Evolutionary conservation across 768 basidiomycete genomes (phyloP).

Genomic region (Albatrellus ellisii): DNA sequence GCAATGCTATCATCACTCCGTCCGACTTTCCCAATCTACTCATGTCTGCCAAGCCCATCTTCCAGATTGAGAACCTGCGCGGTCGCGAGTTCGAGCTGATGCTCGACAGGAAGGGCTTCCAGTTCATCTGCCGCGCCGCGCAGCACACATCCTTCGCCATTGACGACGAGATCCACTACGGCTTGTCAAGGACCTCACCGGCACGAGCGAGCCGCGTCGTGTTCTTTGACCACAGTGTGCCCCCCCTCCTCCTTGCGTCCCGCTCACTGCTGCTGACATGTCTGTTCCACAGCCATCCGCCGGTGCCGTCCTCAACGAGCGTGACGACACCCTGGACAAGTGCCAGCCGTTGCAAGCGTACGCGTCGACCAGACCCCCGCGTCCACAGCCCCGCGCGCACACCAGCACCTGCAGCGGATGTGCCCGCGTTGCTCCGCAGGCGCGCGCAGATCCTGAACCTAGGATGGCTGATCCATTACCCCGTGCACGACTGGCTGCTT

Average conservation of each 20-base stretch:
- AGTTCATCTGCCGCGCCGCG: no score
- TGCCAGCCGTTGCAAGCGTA: slow-evolving; percentile 30
- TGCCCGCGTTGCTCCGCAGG: slow-evolving; percentile 22
- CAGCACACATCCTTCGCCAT: no score
- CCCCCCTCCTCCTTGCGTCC: background rate
- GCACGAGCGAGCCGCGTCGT: slow-evolving; percentile 46
- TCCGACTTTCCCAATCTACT: no score
- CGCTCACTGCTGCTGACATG: background rate
- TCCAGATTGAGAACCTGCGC: no score
- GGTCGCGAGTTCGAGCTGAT: no score
- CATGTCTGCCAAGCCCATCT: no score
- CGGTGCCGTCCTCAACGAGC: slow-evolving; percentile 25
- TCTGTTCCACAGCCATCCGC: slow-evolving; percentile 29
- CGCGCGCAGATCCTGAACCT: slow-evolving; percentile 43
- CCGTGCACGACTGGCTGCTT: slow-evolving; percentile 34
- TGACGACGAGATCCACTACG: no score
- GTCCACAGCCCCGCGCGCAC: slow-evolving; percentile 28
- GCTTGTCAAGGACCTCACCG: slow-evolving; percentile 44
- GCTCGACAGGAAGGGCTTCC: no score
- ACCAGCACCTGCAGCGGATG: slow-evolving; percentile 29
- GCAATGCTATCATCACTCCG: no score
- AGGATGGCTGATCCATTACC: slow-evolving; percentile 36
- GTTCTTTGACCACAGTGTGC: slow-evolving; percentile 54
- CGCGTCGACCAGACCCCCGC: slow-evolving; percentile 34
- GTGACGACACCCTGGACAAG: slow-evolving; percentile 23